Evolutionary conservation across 495 filamentous ascomycete species (phyloP).

Genomic region (Filosporella fistucella): DNA sequence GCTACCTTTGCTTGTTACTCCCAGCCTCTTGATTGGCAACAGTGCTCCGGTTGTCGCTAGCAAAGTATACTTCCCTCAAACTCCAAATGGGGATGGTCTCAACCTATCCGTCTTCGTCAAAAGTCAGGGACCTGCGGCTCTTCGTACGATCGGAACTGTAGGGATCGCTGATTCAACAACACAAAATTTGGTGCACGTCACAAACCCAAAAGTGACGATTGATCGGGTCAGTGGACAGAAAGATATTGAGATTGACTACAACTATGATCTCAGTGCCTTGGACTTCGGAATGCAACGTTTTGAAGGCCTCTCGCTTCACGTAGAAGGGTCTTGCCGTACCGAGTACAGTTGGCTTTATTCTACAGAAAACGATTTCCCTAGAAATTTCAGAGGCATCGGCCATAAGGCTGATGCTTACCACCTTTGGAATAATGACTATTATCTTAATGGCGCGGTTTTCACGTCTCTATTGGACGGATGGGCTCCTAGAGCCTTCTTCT

Average conservation of each 20-base stretch:
- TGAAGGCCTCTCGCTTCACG: not conserved
- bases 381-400: no score
- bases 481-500: not conserved
- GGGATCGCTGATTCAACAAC: no score
- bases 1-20: not conserved
- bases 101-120: no score
- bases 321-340: not conserved
- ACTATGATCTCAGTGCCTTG: not conserved
- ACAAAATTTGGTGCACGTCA: no score
- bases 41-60: not conserved
- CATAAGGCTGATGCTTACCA: no score
- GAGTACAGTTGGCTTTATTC: not conserved
- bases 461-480: no score
- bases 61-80: not conserved
- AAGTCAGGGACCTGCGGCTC: no score
- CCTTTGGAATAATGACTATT: no score
- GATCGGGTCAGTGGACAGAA: not conserved
- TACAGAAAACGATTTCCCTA: not conserved
- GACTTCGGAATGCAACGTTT: not conserved
- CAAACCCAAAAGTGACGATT: no score
- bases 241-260: not conserved
- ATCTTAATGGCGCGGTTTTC: no score
- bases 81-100: no score
- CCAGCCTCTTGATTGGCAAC: not conserved
- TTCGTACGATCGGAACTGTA: no score